Percentiles rank a stretch among this genome's conserved stretches.
Evolutionary conservation across 2,329 filamentous ascomycete genomes (phyloP).

Genomic region (Colletotrichum orchidophilum): DNA sequence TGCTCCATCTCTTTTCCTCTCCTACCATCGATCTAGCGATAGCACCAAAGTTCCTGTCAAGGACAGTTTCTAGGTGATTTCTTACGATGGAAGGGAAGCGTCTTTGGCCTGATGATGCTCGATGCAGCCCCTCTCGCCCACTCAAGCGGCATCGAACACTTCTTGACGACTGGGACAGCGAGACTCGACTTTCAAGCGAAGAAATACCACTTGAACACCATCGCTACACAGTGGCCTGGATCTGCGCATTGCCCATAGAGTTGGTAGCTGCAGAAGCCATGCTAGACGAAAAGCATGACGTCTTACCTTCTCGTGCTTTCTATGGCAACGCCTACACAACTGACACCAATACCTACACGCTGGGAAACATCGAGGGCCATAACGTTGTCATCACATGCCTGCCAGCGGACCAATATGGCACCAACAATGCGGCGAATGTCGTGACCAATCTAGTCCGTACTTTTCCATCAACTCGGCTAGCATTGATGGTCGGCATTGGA

Average conservation of each 20-base stretch:
- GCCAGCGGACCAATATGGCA: neutral
- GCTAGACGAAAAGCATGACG: constrained; percentile 33
- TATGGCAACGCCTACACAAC: neutral
- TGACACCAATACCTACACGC: constrained; percentile 14
- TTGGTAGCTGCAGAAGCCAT: constrained; percentile 34
- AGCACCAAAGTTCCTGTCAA: no score
- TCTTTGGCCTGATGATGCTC: no score
- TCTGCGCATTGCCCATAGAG: constrained; percentile 35
- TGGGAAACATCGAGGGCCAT: neutral
- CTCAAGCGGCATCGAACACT: neutral
- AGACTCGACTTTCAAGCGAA: accelerated
- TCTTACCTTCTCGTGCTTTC: accelerated
- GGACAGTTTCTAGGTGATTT: no score
- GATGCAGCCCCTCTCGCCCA: no score
- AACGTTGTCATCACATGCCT: constrained; percentile 20
- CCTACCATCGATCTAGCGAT: no score
- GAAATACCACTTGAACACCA: neutral
- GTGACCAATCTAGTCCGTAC: constrained; percentile 29
- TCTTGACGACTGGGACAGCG: neutral
- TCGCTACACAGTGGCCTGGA: constrained; percentile 36
- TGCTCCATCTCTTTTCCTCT: no score
- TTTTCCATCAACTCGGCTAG: constrained; percentile 19
- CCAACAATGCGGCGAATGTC: constrained; percentile 7
- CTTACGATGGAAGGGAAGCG: no score
- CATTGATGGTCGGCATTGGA: constrained; percentile 41